Percentiles rank a stretch among this genome's conserved stretches.
These are phyloP conservation scores for Pseudocohnilembus persalinus DNA, from an alignment of 169 alveolate genomes.

Conservation along the genomic window DNA sequence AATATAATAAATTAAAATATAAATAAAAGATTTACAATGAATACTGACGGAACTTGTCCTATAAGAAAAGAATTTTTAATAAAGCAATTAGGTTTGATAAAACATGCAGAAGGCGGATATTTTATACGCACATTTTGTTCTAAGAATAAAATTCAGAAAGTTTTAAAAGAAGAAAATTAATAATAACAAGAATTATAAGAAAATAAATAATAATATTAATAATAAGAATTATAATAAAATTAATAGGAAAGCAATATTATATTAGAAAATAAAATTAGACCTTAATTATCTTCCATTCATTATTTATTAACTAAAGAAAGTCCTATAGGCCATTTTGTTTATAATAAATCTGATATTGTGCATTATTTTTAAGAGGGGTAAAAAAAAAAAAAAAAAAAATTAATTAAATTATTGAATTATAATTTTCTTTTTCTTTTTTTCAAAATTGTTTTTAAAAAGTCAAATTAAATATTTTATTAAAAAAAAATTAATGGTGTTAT, in stretches of 20 bases:
- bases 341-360: background rate
- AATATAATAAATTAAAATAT: too few relatives aligned
- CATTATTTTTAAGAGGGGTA: background rate
- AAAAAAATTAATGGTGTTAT: too few relatives aligned
- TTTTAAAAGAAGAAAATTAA: too few relatives aligned
- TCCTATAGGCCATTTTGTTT: background rate
- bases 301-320: background rate
- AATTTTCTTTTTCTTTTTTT: too few relatives aligned
- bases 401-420: too few relatives aligned
- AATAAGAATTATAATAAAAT: background rate
- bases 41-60: background rate
- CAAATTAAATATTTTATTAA: too few relatives aligned
- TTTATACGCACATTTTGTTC: background rate
- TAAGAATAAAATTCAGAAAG: background rate
- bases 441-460: too few relatives aligned
- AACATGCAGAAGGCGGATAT: background rate
- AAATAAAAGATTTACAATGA: too few relatives aligned
- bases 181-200: too few relatives aligned
- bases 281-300: background rate
- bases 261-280: background rate
- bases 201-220: too few relatives aligned
- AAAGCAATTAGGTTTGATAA: background rate
- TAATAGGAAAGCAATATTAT: too few relatives aligned
- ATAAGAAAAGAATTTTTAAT: background rate
- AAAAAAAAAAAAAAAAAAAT: too few relatives aligned